A percentile compares a stretch with the other conserved stretches of the same genome.
phyloP scores from a whole-genome alignment of 2,329 filamentous ascomycete genomes.

The Didymella arachidicola region DNA sequence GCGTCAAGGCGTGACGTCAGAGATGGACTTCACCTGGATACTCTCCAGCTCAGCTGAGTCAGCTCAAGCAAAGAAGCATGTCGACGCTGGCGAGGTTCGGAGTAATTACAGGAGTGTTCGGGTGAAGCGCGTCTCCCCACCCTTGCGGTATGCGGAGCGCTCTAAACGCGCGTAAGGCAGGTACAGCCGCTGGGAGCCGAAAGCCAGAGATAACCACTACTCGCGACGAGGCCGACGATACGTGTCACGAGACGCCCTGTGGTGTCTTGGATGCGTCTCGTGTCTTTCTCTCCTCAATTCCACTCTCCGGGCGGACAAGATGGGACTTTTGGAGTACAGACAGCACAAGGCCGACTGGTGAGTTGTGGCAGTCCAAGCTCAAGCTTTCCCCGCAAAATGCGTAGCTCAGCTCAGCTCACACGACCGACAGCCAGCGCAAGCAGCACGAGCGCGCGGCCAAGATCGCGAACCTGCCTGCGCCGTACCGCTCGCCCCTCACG shows the following conservation, averaged over 20 bases:
- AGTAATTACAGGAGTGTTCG: neutral
- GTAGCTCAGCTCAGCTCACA: conserved; percentile 4
- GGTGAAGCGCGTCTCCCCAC: conserved; percentile 17
- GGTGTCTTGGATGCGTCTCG: neutral
- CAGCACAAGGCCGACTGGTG: conserved; percentile 77
- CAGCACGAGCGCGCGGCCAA: conserved; percentile 75
- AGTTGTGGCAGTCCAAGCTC: conserved; percentile 37
- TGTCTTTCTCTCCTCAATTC: conserved; percentile 8
- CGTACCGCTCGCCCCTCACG: conserved; percentile 73
- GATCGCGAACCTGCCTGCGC: conserved; percentile 70
- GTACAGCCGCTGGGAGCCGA: conserved; percentile 22
- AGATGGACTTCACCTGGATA: neutral
- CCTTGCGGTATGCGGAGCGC: conserved; percentile 13
- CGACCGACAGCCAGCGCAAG: conserved; percentile 71
- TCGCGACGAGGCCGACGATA: conserved; percentile 25
- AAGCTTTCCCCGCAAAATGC: conserved; percentile 15
- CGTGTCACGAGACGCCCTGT: conserved; percentile 14
- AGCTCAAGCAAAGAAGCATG: neutral
- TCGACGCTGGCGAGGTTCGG: neutral
- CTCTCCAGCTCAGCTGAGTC: neutral
- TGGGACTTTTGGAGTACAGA: conserved; percentile 70
- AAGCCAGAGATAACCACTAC: conserved; percentile 19
- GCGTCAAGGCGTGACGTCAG: conserved; percentile 3
- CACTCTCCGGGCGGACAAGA: conserved; percentile 45
- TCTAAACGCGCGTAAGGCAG: conserved; percentile 22